phyloP scores from a whole-genome alignment of 495 filamentous ascomycete genomes.

The Achaetomiella virescens region DNA sequence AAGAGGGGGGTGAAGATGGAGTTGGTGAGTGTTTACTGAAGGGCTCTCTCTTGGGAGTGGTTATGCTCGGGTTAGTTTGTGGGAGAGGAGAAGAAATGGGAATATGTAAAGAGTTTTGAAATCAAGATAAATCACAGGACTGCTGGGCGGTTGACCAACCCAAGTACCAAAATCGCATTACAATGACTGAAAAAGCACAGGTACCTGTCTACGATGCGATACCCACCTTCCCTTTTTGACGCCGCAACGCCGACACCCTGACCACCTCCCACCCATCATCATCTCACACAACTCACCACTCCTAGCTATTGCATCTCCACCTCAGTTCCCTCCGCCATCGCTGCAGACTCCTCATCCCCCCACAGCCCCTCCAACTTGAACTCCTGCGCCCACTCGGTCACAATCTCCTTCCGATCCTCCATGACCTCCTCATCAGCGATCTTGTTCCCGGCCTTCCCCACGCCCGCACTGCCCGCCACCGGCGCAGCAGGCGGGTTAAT shows the following conservation, averaged over 20 bases:
- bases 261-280: not conserved
- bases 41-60: not conserved
- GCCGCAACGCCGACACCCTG: conserved; percentile 15
- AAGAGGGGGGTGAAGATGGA: conserved; percentile 82
- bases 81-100: not conserved
- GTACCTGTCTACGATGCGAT: not conserved
- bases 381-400: conserved; percentile 89
- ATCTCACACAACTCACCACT: not conserved
- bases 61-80: not conserved
- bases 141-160: no score
- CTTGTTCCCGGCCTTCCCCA: conserved; percentile 2
- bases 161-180: not conserved
- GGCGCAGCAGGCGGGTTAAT: conserved; percentile 61
- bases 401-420: conserved; percentile 77
- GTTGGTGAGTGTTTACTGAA: conserved; percentile 41
- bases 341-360: conserved; percentile 57
- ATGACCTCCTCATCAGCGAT: conserved; percentile 31
- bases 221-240: conserved; percentile 11
- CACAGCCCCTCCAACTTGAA: conserved; percentile 95
- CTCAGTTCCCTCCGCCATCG: conserved; percentile 27
- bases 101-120: not conserved
- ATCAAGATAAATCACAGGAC: no score
- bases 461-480: conserved; percentile 26
- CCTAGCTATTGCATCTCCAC: conserved; percentile 25
- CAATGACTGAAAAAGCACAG: not conserved